phyloP scores from a whole-genome alignment of 345 rosid species.

The Camelina sativa region DNA sequence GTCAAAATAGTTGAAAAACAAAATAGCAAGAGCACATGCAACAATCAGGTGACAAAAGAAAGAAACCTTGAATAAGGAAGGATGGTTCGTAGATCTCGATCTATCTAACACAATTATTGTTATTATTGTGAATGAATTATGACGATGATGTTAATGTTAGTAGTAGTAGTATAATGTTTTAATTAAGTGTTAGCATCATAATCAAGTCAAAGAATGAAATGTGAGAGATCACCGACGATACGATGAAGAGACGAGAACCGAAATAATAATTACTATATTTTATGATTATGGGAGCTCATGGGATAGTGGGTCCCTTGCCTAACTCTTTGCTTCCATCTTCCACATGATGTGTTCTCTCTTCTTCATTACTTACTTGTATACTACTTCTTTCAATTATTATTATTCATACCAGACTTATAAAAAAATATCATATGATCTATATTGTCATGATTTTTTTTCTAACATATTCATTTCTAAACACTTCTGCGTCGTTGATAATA shows the following conservation, averaged over 20 bases:
- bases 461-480: not conserved
- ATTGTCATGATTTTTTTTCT: not conserved
- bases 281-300: constrained; percentile 21
- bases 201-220: constrained; percentile 17
- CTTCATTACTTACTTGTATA: no score
- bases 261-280: constrained; percentile 35
- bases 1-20: not conserved
- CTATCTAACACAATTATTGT: not conserved
- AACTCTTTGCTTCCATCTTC: constrained; percentile 47
- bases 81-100: constrained; percentile 42
- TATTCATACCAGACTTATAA: no score
- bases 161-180: no score
- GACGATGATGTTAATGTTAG: no score
- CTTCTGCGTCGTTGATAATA: not conserved
- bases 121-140: not conserved
- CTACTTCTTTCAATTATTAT: constrained; percentile 19
- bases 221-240: constrained; percentile 53
- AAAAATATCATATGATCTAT: no score
- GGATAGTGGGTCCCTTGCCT: constrained; percentile 47
- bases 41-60: constrained; percentile 19
- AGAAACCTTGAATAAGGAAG: constrained; percentile 1
- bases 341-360: constrained; percentile 46
- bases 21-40: constrained; percentile 40
- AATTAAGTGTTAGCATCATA: no score
- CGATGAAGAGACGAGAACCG: constrained; percentile 43